Conservation (phyloP, 2,329 filamentous ascomycete genomes). For the Talaromyces sp. region DNA sequence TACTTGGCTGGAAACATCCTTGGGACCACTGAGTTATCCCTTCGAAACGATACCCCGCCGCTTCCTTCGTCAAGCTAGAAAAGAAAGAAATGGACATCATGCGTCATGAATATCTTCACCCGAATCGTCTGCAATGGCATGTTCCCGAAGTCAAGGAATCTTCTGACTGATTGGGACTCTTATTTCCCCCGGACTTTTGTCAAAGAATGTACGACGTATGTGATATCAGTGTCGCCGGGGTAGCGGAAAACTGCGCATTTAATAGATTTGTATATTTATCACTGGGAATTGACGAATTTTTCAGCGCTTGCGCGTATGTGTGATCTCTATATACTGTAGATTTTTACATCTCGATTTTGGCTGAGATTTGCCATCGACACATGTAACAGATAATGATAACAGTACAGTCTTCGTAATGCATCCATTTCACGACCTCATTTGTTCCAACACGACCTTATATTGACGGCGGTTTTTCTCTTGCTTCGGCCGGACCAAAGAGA, state of each 20-base stretch:
- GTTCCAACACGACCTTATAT: slow-evolving; percentile 76
- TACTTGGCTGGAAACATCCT: slow-evolving; percentile 91
- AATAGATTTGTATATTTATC: neutral
- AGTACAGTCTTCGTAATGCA: neutral
- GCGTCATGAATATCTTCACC: neutral
- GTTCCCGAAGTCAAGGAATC: neutral
- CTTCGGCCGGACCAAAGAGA: slow-evolving; percentile 51
- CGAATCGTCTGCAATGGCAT: neutral
- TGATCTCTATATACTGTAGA: neutral
- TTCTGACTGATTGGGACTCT: neutral
- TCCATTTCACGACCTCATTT: slow-evolving; percentile 47
- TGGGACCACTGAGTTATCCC: slow-evolving; percentile 70
- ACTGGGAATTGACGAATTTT: neutral
- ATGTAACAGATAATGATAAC: neutral
- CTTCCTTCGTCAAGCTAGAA: neutral
- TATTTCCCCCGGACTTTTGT: neutral
- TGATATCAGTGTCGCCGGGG: neutral
- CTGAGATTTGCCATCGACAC: neutral
- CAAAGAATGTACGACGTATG: neutral
- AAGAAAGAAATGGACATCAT: neutral
- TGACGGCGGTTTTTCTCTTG: slow-evolving; percentile 72
- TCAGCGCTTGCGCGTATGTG: neutral
- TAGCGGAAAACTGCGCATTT: neutral
- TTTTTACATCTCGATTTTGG: neutral
- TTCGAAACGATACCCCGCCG: neutral